A percentile compares a stretch with the other conserved stretches of the same genome.
These are phyloP conservation scores for Aspergillus wentii DNA, from an alignment of 495 filamentous ascomycete genomes.

Conservation along the genomic window DNA sequence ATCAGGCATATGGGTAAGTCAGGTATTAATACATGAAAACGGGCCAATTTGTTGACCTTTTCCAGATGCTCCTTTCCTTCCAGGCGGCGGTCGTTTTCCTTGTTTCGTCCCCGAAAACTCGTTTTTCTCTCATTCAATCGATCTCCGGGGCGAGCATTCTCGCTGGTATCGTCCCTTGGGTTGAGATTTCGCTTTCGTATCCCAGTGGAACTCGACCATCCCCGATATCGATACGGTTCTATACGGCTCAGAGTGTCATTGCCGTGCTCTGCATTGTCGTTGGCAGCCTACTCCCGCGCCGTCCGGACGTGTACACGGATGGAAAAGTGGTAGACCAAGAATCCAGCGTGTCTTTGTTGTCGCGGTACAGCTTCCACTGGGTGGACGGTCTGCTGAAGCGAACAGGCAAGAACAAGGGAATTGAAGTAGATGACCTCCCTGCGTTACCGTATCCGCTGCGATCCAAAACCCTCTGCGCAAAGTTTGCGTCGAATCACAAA, in stretches of 20 bases:
- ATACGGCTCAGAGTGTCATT: too few species aligned
- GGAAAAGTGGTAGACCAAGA: slow-evolving; percentile 50
- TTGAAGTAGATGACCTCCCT: slow-evolving; percentile 51
- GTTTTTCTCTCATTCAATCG: too few species aligned
- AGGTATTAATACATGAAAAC: too few species aligned
- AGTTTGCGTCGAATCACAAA: slow-evolving; percentile 36
- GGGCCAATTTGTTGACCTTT: too few species aligned
- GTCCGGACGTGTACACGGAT: slow-evolving; percentile 49
- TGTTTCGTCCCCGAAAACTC: too few species aligned
- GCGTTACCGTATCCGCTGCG: slow-evolving; percentile 43
- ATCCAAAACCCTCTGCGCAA: slow-evolving; percentile 35
- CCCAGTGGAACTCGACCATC: neutral
- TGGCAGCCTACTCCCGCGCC: too few species aligned
- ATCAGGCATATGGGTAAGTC: too few species aligned
- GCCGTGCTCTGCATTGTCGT: too few species aligned
- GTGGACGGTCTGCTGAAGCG: slow-evolving; percentile 36
- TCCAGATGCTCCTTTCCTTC: too few species aligned
- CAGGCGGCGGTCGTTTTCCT: too few species aligned
- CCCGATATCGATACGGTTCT: too few species aligned
- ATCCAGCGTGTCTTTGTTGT: slow-evolving; percentile 46
- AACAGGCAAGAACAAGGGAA: slow-evolving; percentile 43
- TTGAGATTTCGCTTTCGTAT: slow-evolving; percentile 17
- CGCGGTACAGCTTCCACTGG: slow-evolving; percentile 54
- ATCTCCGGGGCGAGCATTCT: slow-evolving; percentile 28
- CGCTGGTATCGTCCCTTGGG: slow-evolving; percentile 8